A percentile compares a stretch with the other conserved stretches of the same genome.
Evolutionary conservation across 2,329 filamentous ascomycete genomes (phyloP).

Genomic region (Stemphylium beticola): DNA sequence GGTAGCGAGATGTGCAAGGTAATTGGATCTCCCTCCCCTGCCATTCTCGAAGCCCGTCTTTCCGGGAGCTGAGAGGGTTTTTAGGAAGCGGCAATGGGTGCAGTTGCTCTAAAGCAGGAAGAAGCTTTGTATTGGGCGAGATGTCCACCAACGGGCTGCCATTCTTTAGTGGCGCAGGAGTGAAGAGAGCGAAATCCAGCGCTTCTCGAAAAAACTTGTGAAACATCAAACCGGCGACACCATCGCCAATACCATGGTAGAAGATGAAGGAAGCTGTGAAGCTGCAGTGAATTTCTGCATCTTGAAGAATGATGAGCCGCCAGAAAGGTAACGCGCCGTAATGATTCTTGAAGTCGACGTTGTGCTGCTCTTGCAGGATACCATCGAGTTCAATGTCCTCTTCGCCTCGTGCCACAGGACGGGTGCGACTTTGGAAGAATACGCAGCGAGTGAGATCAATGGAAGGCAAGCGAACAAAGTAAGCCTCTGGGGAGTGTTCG

Average conservation of each 20-base stretch:
- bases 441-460: too few species aligned
- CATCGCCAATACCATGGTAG: slow-evolving; percentile 56
- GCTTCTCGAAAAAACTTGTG: slow-evolving; percentile 49
- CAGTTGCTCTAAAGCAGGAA: slow-evolving; percentile 49
- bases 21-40: slow-evolving; percentile 21
- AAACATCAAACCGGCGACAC: slow-evolving; percentile 52
- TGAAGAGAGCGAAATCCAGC: slow-evolving; percentile 25
- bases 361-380: slow-evolving; percentile 51
- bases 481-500: too few species aligned
- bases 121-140: slow-evolving; percentile 25
- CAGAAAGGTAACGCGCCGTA: slow-evolving; percentile 45
- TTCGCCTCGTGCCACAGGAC: background rate
- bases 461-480: too few species aligned
- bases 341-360: slow-evolving; percentile 42
- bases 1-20: slow-evolving; percentile 34
- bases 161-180: slow-evolving; percentile 15
- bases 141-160: background rate
- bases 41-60: slow-evolving; percentile 20
- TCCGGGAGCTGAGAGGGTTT: slow-evolving; percentile 6
- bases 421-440: too few species aligned
- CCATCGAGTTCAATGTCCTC: slow-evolving; percentile 43
- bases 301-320: slow-evolving; percentile 49
- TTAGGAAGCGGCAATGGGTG: slow-evolving; percentile 44
- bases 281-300: slow-evolving; percentile 3
- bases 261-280: slow-evolving; percentile 55